Evolutionary conservation across 2,329 filamentous ascomycete species (phyloP).

Genomic region (Colletotrichum sp.): DNA sequence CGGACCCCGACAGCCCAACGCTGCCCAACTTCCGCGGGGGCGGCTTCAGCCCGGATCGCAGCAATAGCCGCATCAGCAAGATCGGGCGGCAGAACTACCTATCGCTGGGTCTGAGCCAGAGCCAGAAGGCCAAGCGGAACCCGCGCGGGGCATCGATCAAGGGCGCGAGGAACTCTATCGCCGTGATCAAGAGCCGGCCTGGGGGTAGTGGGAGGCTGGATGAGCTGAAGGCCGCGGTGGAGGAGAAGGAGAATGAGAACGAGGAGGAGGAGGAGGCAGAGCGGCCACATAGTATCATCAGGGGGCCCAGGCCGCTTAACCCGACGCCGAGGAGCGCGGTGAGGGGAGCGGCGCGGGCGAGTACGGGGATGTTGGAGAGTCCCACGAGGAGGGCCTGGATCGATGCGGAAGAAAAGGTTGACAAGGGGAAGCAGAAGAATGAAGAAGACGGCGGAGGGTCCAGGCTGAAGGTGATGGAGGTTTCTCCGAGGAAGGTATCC

Average conservation of each 20-base stretch:
- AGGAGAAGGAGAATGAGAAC: slow-evolving; percentile 13
- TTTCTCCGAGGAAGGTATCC: slow-evolving; percentile 44
- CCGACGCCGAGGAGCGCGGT: not conserved
- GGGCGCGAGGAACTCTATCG: slow-evolving; percentile 2
- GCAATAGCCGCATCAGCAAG: slow-evolving; percentile 31
- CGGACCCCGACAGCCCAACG: slow-evolving; percentile 41
- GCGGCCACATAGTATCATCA: not conserved
- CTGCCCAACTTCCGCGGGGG: slow-evolving; percentile 42
- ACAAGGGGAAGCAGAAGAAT: slow-evolving; percentile 9
- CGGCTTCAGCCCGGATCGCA: slow-evolving; percentile 39
- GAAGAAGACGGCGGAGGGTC: slow-evolving; percentile 36
- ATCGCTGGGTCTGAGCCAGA: slow-evolving; percentile 27
- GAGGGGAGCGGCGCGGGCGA: not conserved
- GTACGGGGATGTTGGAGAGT: not conserved
- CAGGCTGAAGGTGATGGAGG: slow-evolving; percentile 48
- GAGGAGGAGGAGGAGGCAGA: not conserved
- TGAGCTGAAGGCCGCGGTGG: not conserved
- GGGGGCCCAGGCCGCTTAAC: not conserved
- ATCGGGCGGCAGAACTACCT: slow-evolving; percentile 52
- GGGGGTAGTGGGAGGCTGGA: not conserved
- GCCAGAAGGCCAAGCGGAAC: slow-evolving; percentile 14
- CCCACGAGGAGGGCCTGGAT: not conserved
- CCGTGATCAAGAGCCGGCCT: not conserved
- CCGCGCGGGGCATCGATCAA: not conserved
- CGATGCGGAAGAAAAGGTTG: not conserved